These are phyloP conservation scores for Margaritispora aquatica DNA, from an alignment of 495 filamentous ascomycete species.

Conservation along the genomic window DNA sequence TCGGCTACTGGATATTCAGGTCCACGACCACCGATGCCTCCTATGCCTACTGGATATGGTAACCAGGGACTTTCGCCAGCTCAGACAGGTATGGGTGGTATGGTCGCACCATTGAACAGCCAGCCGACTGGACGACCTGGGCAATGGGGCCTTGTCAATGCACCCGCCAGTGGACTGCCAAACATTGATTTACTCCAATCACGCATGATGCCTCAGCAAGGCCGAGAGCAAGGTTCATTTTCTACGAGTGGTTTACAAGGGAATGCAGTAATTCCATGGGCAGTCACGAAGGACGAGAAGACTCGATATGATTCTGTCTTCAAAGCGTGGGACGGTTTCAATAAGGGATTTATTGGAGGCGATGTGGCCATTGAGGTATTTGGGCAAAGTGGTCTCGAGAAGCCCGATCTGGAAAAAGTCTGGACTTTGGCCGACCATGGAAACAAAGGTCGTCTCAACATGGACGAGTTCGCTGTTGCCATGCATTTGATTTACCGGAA, in stretches of 20 bases:
- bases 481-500: slow-evolving; percentile 99
- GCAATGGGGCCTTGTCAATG: slow-evolving; percentile 97
- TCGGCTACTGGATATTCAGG: slow-evolving; percentile 62
- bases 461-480: slow-evolving; percentile 97
- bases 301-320: slow-evolving; percentile 94
- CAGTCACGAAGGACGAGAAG: slow-evolving; percentile 98
- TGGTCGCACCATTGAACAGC: slow-evolving; percentile 63
- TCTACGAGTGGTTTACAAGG: slow-evolving; percentile 84
- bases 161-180: slow-evolving; percentile 80
- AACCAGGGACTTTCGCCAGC: slow-evolving; percentile 54
- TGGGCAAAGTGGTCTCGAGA: slow-evolving; percentile 89
- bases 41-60: slow-evolving; percentile 84
- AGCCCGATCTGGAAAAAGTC: slow-evolving; percentile 80
- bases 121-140: slow-evolving; percentile 96
- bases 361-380: slow-evolving; percentile 96
- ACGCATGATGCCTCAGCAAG: slow-evolving; percentile 97
- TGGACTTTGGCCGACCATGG: slow-evolving; percentile 94
- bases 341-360: slow-evolving; percentile 88
- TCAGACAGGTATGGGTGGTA: slow-evolving; percentile 44
- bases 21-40: slow-evolving; percentile 84
- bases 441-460: slow-evolving; percentile 88
- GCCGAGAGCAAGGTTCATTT: slow-evolving; percentile 78
- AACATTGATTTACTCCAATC: slow-evolving; percentile 91
- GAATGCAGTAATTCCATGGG: slow-evolving; percentile 95
- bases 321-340: slow-evolving; percentile 92